Evolutionary conservation across 2,329 filamentous ascomycete species (phyloP), one percentile per base, ranked within the genome.

Genomic region (Alternaria hordeiaustralica): DNA sequence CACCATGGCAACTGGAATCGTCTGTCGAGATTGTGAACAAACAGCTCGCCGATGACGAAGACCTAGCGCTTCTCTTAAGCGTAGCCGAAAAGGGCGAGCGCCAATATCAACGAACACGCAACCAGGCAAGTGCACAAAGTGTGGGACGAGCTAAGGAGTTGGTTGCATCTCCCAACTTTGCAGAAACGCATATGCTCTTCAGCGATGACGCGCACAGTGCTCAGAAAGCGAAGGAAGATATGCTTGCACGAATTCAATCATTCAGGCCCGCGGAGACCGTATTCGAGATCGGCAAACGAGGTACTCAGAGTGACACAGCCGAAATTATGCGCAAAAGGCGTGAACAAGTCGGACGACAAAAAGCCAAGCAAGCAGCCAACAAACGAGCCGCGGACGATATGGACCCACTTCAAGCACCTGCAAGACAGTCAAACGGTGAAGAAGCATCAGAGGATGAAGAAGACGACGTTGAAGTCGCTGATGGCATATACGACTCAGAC

Each of bases 231-330:
- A 88, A 94, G 30, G 89, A 94, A 53, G 89, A 91, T 55, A 97
- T 99, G 92, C 84, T 99, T 28, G 93, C 93, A 30, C 88, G 90
- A 62, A 93, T 99, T 61, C 94, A 93, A 72, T 91, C 91, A 2
- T 99, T 96, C 82, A 89, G 93, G 71, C 96, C 96, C 0, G 86
- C 90, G 46, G 96, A 99, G 80, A 98, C 95, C 0, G 93, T 99
- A n/a, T 99, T 99, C 72, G 96, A 99, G 80, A 90, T 97, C 66
- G 92, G 92, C 7, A 89, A 90, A 70, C 87, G 90, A 64, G 91
- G 89, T 68, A 85, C 84, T 2, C 84, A 84, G 53, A 75, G 73
- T 44, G 89, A 91, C 75, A 90, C 91, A 7, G 91, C 90, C 3
- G 90, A 93, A 65, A 84, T 95, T 30, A 93, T 96, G 88, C 89